Conservation (phyloP, 805 yeast species). For the Middelhovenomyces tepae region DNA sequence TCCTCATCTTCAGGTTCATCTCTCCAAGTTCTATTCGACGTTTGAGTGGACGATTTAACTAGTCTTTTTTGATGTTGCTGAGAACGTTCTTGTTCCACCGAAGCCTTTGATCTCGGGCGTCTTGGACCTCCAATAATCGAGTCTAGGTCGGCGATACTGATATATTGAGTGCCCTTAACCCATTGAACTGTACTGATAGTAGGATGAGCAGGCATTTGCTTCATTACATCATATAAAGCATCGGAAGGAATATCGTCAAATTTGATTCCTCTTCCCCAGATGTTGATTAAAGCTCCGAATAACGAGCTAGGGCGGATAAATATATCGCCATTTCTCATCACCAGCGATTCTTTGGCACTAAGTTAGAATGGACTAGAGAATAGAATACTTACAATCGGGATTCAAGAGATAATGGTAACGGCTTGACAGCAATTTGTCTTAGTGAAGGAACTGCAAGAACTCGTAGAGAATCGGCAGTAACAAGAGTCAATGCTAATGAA, state of each 20-base stretch:
- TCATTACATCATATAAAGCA: conserved; percentile 57
- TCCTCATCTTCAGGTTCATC: too few relatives aligned
- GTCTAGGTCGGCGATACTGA: conserved; percentile 57
- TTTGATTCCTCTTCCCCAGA: conserved; percentile 36
- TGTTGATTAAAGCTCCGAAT: conserved; percentile 44
- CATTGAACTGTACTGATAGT: conserved; percentile 69
- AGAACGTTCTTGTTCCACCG: conserved; percentile 22
- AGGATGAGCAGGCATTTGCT: conserved; percentile 72
- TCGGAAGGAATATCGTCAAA: conserved; percentile 35
- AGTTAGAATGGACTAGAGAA: conserved; percentile 7
- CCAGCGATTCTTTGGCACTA: conserved; percentile 34
- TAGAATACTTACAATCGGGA: conserved; percentile 24
- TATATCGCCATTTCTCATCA: conserved; percentile 34
- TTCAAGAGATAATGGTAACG: conserved; percentile 36
- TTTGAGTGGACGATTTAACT: too few relatives aligned
- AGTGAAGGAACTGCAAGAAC: conserved; percentile 51
- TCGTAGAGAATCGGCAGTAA: conserved; percentile 16
- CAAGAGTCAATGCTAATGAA: conserved; percentile 25
- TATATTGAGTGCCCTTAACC: conserved; percentile 68
- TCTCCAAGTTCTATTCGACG: too few relatives aligned
- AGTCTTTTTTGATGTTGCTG: conserved; percentile 18
- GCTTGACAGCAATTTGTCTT: conserved; percentile 44
- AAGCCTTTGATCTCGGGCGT: conserved; percentile 47
- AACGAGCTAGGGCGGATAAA: conserved; percentile 46
- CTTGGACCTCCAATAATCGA: conserved; percentile 63